A percentile compares a stretch with the other conserved stretches of the same genome.
Conservation (phyloP, 495 filamentous ascomycete species). For the Pyrenula massariospora region DNA sequence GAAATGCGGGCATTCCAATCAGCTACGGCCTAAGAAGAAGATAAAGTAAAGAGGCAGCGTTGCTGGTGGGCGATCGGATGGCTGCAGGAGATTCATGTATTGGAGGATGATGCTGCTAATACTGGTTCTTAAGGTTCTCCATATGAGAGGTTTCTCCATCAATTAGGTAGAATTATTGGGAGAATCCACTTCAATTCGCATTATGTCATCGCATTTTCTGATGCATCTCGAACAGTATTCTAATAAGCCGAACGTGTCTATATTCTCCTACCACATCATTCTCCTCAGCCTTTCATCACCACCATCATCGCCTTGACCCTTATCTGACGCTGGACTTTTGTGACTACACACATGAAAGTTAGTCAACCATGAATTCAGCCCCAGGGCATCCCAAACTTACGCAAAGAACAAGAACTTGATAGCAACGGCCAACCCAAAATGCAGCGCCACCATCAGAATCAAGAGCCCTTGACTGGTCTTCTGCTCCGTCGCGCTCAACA, state of each 20-base stretch:
- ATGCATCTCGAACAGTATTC: no score
- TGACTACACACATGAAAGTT: slow-evolving; percentile 31
- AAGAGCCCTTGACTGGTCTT: slow-evolving; percentile 84
- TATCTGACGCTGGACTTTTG: slow-evolving; percentile 52
- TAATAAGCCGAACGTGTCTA: no score
- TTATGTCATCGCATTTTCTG: no score
- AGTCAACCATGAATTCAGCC: slow-evolving; percentile 7
- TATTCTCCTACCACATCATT: slow-evolving; percentile 3
- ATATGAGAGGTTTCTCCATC: no score
- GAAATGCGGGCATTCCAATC: slow-evolving; percentile 99
- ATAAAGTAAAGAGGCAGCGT: slow-evolving; percentile 66
- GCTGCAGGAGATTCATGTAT: slow-evolving; percentile 30
- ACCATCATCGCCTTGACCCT: slow-evolving; percentile 22
- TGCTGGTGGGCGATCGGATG: slow-evolving; percentile 21
- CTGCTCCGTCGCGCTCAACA: slow-evolving; percentile 82
- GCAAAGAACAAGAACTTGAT: slow-evolving; percentile 98
- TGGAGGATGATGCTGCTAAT: no score
- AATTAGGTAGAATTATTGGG: no score
- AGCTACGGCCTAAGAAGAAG: slow-evolving; percentile 99
- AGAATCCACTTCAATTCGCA: no score
- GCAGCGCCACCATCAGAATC: slow-evolving; percentile 69
- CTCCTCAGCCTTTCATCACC: slow-evolving; percentile 12
- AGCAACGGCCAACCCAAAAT: slow-evolving; percentile 77
- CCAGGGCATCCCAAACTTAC: slow-evolving; percentile 32
- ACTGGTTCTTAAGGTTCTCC: no score